Evolutionary conservation across 352 stramenopile genomes (phyloP).

Genomic region (Globisporangium splendens): DNA sequence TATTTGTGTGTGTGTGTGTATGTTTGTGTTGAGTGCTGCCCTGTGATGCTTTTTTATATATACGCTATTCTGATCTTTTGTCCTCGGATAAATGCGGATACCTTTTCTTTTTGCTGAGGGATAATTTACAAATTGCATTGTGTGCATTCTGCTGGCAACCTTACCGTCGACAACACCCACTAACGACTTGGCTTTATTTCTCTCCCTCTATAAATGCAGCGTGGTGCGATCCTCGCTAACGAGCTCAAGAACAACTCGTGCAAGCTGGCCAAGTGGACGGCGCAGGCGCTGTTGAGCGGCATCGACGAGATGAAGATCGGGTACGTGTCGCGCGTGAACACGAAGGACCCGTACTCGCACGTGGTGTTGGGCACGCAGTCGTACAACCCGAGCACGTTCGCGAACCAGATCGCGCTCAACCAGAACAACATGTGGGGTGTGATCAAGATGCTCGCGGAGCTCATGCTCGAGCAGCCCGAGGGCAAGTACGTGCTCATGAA

Average conservation of each 20-base stretch:
- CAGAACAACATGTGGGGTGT: conserved; percentile 98
- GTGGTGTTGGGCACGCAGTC: conserved; percentile 95
- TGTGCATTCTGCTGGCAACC: background rate
- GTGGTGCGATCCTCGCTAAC: conserved; percentile 95
- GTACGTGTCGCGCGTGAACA: conserved; percentile 92
- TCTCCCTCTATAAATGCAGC: conserved; percentile 42
- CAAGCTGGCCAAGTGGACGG: conserved; percentile 98
- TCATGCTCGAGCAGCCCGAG: conserved; percentile 93
- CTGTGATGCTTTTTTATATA: conserved; percentile 34
- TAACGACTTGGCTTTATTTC: background rate
- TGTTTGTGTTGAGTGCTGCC: conserved; percentile 10
- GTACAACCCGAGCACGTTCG: conserved; percentile 97
- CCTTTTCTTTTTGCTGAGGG: conserved; percentile 15
- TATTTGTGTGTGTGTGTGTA: conserved; percentile 10
- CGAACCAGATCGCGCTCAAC: conserved; percentile 96
- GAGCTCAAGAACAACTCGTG: conserved; percentile 99
- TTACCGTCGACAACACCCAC: background rate
- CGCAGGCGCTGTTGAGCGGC: conserved; percentile 93
- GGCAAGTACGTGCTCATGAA: conserved; percentile 99
- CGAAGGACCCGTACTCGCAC: conserved; percentile 96
- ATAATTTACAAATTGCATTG: conserved; percentile 5
- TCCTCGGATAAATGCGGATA: conserved; percentile 14
- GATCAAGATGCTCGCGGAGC: conserved; percentile 92
- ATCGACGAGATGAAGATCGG: conserved; percentile 98
- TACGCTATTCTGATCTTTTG: conserved; percentile 59